Evolutionary conservation across 2,329 filamentous ascomycete genomes (phyloP), one percentile per base, ranked within the genome.

Genomic region (Periconia sp.): DNA sequence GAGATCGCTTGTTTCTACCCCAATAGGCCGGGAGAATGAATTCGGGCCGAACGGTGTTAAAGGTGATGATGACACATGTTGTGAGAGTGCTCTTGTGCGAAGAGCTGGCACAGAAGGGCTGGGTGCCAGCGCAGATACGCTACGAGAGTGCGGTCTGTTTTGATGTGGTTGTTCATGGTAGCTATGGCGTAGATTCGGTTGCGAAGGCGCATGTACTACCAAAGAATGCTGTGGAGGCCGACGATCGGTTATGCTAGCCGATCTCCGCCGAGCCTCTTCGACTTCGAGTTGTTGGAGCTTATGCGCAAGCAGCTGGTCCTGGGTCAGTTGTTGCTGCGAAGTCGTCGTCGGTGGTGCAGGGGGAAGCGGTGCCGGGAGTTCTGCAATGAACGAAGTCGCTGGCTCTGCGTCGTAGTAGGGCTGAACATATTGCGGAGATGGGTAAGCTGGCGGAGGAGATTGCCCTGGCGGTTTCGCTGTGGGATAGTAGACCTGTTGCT

Each of bases 301-400:
- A 30, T 58, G 63, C 18, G 69, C 69, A 9, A 72, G 58, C 20
- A 62, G 49, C 53, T 68, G 65, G 53, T 72, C 69, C 37, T 70
- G 61, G 19, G 53, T 68, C 23, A 71, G 41, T 31, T 72, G 68
- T 47, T 66, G 55, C n/a, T 59, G 49, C 2, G 68, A 41, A 13
- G 68, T 70, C 14, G 60, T 59, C 8, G 65, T 71, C 15, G 53
- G 57, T 35, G 64, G 66, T 14, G 60, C 62, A 33, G 60, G 44
- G n/a, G 68, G 65, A 27, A 66, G 44, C 7, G 66, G 60, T 2
- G 68, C 65, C 17, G 65, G 62, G 6, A 72, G 56, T 50, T 71
- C 68, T 47, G 68, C 66, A 33, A 71, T 61, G 1, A 62, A 15
- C 8, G 58, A 53, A 9, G 46, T 20, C 10, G 56, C 42, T 14